phyloP scores from a whole-genome alignment of 1,284 basidiomycete genomes.

The Heterobasidion annosum region DNA sequence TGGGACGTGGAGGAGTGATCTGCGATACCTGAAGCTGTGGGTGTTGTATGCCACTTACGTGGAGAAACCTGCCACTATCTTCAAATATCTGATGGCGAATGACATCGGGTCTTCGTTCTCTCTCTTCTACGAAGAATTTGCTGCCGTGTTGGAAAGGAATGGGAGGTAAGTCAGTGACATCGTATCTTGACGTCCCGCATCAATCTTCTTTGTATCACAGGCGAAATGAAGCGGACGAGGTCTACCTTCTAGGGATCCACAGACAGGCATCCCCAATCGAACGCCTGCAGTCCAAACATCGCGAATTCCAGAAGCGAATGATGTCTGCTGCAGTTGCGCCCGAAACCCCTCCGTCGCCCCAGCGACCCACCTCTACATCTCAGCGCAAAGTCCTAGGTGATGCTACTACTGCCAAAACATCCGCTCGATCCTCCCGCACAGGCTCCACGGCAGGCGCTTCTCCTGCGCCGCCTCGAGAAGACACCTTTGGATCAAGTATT shows the following conservation, averaged over 20 bases:
- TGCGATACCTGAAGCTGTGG: slow-evolving; percentile 91
- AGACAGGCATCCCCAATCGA: slow-evolving; percentile 80
- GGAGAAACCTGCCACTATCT: slow-evolving; percentile 67
- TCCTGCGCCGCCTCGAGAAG: slow-evolving; percentile 14
- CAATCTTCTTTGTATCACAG: slow-evolving; percentile 28
- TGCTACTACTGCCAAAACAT: slow-evolving; percentile 16
- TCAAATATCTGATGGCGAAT: slow-evolving; percentile 80
- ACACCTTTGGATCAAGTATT: slow-evolving; percentile 13
- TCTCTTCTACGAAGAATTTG: slow-evolving; percentile 88
- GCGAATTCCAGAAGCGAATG: slow-evolving; percentile 85
- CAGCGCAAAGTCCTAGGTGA: slow-evolving; percentile 28
- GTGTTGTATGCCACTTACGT: slow-evolving; percentile 82
- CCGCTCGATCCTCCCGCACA: slow-evolving; percentile 4
- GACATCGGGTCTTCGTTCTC: slow-evolving; percentile 82
- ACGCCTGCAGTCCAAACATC: slow-evolving; percentile 76
- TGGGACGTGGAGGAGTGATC: slow-evolving; percentile 61
- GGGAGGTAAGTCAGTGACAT: slow-evolving; percentile 42
- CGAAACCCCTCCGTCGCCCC: slow-evolving; percentile 12
- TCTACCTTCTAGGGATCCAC: slow-evolving; percentile 81
- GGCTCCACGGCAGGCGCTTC: slow-evolving; percentile 21
- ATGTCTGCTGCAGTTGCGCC: slow-evolving; percentile 32
- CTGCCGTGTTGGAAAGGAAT: slow-evolving; percentile 69
- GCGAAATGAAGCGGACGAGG: slow-evolving; percentile 79
- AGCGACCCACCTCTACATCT: slow-evolving; percentile 17
- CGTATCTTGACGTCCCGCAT: slow-evolving; percentile 7